These are phyloP conservation scores for Naganishia vaughanmartiniae DNA, from an alignment of 768 basidiomycete species.

Conservation along the genomic window DNA sequence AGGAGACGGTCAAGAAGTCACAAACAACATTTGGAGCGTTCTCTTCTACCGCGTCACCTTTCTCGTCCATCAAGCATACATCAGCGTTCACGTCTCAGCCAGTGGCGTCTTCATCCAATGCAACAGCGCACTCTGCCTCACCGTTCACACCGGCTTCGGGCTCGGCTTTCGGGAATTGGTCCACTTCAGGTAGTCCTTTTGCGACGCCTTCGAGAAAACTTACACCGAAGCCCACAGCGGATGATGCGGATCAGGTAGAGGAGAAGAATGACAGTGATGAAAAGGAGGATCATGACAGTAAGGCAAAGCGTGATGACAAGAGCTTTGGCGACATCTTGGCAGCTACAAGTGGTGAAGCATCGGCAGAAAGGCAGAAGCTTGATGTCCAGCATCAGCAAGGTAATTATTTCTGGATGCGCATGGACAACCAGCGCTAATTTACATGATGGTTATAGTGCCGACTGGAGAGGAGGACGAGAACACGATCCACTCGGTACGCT, in stretches of 20 bases:
- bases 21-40: conserved; percentile 41
- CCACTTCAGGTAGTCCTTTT: conserved; percentile 40
- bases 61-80: conserved; percentile 25
- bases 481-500: conserved; percentile 50
- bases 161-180: conserved; percentile 34
- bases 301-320: conserved; percentile 22
- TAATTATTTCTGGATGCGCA: conserved; percentile 33
- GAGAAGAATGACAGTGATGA: not conserved
- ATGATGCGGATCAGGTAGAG: not conserved
- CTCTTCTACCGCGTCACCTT: conserved; percentile 34
- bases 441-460: conserved; percentile 37
- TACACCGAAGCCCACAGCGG: not conserved
- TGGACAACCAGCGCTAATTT: not conserved
- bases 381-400: conserved; percentile 52
- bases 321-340: conserved; percentile 47
- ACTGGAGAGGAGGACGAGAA: conserved; percentile 55
- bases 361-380: conserved; percentile 42
- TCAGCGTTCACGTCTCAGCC: conserved; percentile 30
- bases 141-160: conserved; percentile 12
- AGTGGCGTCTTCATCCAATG: conserved; percentile 26
- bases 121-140: conserved; percentile 16
- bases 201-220: conserved; percentile 35
- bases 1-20: conserved; percentile 24
- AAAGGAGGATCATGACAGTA: conserved; percentile 23
- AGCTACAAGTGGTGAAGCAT: conserved; percentile 34